Evolutionary conservation across 2,329 filamentous ascomycete species (phyloP), one percentile per base, ranked within the genome.

Genomic region (Hymenoscyphus repandus): DNA sequence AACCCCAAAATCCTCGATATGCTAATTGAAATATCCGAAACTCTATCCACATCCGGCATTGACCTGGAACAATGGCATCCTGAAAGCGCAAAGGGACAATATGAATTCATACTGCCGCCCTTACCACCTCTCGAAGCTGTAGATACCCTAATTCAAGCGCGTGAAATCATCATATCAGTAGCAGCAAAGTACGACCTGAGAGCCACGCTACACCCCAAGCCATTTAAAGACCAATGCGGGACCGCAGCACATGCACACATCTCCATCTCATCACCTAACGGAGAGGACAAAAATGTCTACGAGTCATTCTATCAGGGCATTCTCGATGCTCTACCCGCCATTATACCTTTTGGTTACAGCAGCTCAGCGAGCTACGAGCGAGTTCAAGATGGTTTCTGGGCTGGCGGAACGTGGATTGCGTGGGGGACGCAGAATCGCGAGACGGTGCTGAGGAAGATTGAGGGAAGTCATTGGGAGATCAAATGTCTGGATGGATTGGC

Each of bases 391-490:
- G 78, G 87, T n/a, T 73, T 72, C 52, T 93, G 88, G 88, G 79
- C 86, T 0, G 87, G 87, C n/a, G 87, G 87, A 0, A 79, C 82
- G 6, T 91, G 85, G 83, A 78, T 91, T 0, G 72, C 84, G 0
- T 95, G 88, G 88, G 89, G 89, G 11, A 86, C 82, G 4, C 83
- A 93, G 68, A 93, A 93, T 66, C 81, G 86, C 15, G 87, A 92
- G 70, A 75, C 81, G 4, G 85, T 88, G 0, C 72, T 95, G 9
- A 78, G 88, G 11, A 83, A 85, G 64, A 77, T 90, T 43, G 71
- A 72, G 2, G 70, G 67, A 2, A 82, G 80, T 17, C 84, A 89
- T 62, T 95, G 88, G 85, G 89, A 95, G 68, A 60, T 95, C 18
- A 85, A 89, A 62, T 81, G 78, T 49, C 63, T 92, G n/a, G 89